Percentiles rank a stretch among this genome's conserved stretches.
Conservation (phyloP, 2,329 filamentous ascomycete genomes). For the Alternaria gaisen region DNA sequence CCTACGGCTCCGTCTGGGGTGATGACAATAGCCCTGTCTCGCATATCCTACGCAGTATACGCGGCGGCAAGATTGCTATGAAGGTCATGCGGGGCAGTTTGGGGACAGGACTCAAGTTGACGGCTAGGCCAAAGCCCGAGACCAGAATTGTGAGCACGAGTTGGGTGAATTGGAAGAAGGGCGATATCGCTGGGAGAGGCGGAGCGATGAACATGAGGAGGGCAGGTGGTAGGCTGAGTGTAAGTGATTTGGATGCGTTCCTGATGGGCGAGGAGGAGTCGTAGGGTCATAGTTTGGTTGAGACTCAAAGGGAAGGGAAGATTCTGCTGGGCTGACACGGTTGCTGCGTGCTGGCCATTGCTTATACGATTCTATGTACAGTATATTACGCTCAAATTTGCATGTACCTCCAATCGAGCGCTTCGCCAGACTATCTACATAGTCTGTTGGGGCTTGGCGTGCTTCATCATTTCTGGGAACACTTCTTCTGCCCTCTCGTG, state of each 20-base stretch:
- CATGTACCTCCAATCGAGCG: not conserved
- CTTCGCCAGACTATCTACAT: not conserved
- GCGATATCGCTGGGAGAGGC: not conserved
- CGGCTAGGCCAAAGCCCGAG: slow-evolving; percentile 26
- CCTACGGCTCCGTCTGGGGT: slow-evolving; percentile 52
- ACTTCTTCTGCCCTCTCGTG: not conserved
- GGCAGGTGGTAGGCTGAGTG: slow-evolving; percentile 5
- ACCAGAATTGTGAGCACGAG: slow-evolving; percentile 33
- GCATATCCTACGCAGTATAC: slow-evolving; percentile 50
- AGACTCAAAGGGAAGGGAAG: not conserved
- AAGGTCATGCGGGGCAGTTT: slow-evolving; percentile 26
- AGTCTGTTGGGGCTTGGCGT: not conserved
- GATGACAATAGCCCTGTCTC: slow-evolving; percentile 50
- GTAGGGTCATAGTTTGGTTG: not conserved
- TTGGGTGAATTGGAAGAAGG: slow-evolving; percentile 37
- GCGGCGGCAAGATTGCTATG: slow-evolving; percentile 48
- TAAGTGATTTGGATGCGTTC: slow-evolving; percentile 14
- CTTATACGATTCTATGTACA: not conserved
- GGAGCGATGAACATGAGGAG: not conserved
- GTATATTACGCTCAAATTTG: not conserved
- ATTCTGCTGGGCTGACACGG: not conserved
- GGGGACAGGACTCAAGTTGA: slow-evolving; percentile 25
- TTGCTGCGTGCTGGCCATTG: not conserved
- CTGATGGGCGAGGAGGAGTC: not conserved
- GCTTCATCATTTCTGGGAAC: not conserved